phyloP scores from a whole-genome alignment of 768 basidiomycete genomes.

The Rhodotorula paludigena region DNA sequence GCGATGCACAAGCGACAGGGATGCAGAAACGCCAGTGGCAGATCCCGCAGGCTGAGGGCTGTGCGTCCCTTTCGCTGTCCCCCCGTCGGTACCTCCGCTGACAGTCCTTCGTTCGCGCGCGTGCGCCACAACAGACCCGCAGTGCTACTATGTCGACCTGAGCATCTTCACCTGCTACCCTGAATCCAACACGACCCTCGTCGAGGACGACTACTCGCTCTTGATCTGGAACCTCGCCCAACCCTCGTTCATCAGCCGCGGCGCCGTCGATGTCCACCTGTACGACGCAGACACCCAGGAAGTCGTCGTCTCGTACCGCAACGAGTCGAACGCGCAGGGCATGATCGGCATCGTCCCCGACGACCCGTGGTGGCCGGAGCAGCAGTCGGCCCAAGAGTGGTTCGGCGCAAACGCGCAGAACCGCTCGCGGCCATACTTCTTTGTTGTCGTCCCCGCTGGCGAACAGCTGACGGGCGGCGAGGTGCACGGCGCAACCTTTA shows the following conservation, averaged over 20 bases:
- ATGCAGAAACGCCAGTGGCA: conserved; percentile 12
- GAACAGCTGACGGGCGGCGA: conserved; percentile 56
- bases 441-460: conserved; percentile 65
- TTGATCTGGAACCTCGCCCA: conserved; percentile 12
- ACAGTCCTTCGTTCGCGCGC: neutral
- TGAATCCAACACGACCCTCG: conserved; percentile 53
- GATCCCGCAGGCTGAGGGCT: conserved; percentile 24
- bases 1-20: neutral
- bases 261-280: conserved; percentile 71
- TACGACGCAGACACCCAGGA: conserved; percentile 64
- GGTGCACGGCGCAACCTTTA: conserved; percentile 66
- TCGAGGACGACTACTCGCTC: conserved; percentile 71
- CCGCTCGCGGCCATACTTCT: conserved; percentile 64
- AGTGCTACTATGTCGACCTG: conserved; percentile 55
- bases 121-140: conserved; percentile 40
- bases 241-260: neutral
- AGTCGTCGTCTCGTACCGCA: conserved; percentile 53
- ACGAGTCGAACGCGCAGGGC: conserved; percentile 58
- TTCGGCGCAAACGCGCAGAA: conserved; percentile 46
- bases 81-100: neutral
- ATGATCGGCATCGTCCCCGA: conserved; percentile 53
- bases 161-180: conserved; percentile 74
- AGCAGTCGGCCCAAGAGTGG: conserved; percentile 46
- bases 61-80: neutral
- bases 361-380: conserved; percentile 62